Conservation (phyloP, 2,329 filamentous ascomycete species). For the Pseudopithomyces chartarum region DNA sequence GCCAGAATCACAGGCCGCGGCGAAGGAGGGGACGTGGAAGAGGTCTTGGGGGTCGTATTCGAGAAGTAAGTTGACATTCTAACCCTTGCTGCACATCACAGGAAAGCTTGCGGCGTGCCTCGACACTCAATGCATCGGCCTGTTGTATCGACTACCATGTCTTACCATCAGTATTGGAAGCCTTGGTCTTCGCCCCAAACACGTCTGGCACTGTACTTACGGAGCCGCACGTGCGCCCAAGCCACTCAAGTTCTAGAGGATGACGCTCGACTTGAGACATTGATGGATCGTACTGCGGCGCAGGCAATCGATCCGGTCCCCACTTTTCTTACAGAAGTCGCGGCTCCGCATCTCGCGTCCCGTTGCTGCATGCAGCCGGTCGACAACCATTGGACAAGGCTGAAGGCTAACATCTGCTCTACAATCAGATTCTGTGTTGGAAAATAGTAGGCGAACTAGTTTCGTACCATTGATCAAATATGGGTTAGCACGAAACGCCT, state of each 20-base stretch:
- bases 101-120: neutral
- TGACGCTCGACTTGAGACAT: constrained; percentile 15
- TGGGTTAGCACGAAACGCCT: neutral
- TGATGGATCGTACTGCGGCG: constrained; percentile 2
- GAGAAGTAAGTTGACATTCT: constrained; percentile 73
- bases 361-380: neutral
- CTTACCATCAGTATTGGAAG: neutral
- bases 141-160: neutral
- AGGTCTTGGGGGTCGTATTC: constrained; percentile 94
- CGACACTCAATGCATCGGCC: constrained; percentile 6
- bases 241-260: constrained; percentile 31
- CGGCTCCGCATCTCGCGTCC: constrained; percentile 5
- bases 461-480: neutral
- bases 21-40: constrained; percentile 87
- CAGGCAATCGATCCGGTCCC: neutral
- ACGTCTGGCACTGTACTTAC: neutral
- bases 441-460: constrained; percentile 14
- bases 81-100: neutral
- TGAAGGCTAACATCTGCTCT: constrained; percentile 2
- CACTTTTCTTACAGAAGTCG: neutral
- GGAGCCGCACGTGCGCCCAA: constrained; percentile 10
- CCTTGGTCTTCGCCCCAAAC: constrained; percentile 1
- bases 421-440: constrained; percentile 30
- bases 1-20: constrained; percentile 86
- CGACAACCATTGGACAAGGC: neutral